phyloP scores from a whole-genome alignment of 2,329 filamentous ascomycete species.

The Cercospora citrullina region DNA sequence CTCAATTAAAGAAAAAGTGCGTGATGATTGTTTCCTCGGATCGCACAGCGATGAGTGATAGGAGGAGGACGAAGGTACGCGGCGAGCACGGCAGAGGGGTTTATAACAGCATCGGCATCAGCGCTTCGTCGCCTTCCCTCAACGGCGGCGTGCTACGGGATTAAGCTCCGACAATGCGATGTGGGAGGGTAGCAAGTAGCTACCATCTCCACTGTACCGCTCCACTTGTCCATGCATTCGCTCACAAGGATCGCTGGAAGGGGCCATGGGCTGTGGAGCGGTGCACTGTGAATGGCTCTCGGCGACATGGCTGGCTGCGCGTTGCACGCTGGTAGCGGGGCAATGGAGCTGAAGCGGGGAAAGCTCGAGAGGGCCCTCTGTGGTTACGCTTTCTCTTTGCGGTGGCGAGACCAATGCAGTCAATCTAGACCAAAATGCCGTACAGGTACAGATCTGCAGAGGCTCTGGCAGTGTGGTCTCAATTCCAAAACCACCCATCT shows the following conservation, averaged over 20 bases:
- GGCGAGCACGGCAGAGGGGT: slow-evolving; percentile 26
- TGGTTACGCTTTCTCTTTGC: background rate
- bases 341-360: slow-evolving; percentile 12
- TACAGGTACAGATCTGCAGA: slow-evolving; percentile 9
- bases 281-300: slow-evolving; percentile 18
- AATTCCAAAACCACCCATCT: background rate
- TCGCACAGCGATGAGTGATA: slow-evolving; percentile 29
- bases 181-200: slow-evolving; percentile 12
- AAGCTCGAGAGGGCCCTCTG: background rate
- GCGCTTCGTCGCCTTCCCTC: slow-evolving; percentile 2
- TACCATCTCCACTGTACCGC: slow-evolving; percentile 22
- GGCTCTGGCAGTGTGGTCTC: slow-evolving; percentile 2
- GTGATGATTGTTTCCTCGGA: slow-evolving; percentile 15
- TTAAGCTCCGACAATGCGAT: slow-evolving; percentile 23
- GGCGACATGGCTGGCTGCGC: slow-evolving; percentile 15
- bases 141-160: slow-evolving; percentile 4
- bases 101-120: slow-evolving; percentile 18
- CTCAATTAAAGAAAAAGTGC: slow-evolving; percentile 21
- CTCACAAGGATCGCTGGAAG: slow-evolving; percentile 27
- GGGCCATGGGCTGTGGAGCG: background rate
- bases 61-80: slow-evolving; percentile 8
- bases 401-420: slow-evolving; percentile 3
- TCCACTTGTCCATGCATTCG: slow-evolving; percentile 32
- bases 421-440: slow-evolving; percentile 3
- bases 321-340: background rate